phyloP scores from a whole-genome alignment of 306 rosid genomes.

The Hylodesmum podocarpum region DNA sequence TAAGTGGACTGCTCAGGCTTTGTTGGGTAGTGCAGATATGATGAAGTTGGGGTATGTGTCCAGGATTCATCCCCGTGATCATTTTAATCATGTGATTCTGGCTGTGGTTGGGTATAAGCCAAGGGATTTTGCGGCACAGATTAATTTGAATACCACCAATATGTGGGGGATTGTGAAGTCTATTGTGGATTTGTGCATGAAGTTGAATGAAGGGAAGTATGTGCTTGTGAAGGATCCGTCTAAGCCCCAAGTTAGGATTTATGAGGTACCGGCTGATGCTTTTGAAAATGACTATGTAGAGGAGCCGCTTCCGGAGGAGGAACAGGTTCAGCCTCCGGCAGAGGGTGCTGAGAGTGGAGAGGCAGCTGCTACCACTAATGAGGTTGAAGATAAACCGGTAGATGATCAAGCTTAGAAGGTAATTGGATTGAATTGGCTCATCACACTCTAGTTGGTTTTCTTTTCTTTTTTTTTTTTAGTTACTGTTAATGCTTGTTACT shows the following conservation, averaged over 20 bases:
- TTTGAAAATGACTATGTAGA: slow-evolving; percentile 96
- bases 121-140: slow-evolving; percentile 77
- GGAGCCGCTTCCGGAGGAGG: slow-evolving; percentile 93
- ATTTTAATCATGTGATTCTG: slow-evolving; percentile 85
- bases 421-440: neutral
- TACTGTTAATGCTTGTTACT: neutral
- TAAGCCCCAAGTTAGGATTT: slow-evolving; percentile 94
- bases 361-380: slow-evolving; percentile 44
- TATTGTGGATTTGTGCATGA: slow-evolving; percentile 97
- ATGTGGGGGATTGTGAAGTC: slow-evolving; percentile 99
- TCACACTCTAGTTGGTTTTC: slow-evolving; percentile 4
- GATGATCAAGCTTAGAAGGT: slow-evolving; percentile 51
- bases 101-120: slow-evolving; percentile 92
- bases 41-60: slow-evolving; percentile 96
- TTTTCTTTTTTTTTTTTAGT: no score
- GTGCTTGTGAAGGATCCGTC: slow-evolving; percentile 91
- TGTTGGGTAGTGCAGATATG: slow-evolving; percentile 79
- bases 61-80: slow-evolving; percentile 94
- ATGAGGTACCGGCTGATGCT: slow-evolving; percentile 85
- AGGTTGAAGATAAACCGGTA: slow-evolving; percentile 53
- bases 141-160: slow-evolving; percentile 69
- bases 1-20: slow-evolving; percentile 94
- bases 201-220: slow-evolving; percentile 87
- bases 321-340: slow-evolving; percentile 83
- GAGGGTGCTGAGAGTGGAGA: slow-evolving; percentile 67